Evolutionary conservation across 768 basidiomycete species (phyloP), one percentile per base, ranked within the genome.

Genomic region (Paxillus ammoniavirescens): DNA sequence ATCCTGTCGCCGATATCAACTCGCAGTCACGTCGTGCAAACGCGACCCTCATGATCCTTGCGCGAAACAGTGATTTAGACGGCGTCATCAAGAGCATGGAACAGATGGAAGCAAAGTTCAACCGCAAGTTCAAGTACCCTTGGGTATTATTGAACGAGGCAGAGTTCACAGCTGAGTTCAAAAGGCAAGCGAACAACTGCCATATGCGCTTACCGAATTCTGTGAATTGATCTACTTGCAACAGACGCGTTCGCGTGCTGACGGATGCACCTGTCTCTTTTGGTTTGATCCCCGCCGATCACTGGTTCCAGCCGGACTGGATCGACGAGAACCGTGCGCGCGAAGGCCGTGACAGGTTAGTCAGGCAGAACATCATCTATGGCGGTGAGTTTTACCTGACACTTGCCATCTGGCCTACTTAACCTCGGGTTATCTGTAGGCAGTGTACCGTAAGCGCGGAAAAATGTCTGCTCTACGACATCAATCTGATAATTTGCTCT

Each of bases 231-330:
- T 69, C 61, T 41, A 64, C 61, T 12, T 54, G 71, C n/a, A 46
- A 52, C 38, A 70, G 75, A 31, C 68, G 67, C 13, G 60, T 73
- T 13, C 50, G 61, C 35, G 68, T 72, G 8, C 47, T 81, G 45
- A 80, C 78, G 1, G 59, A 68, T 9, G 70, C 76, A 2, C 71
- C 75, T 4, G 72, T 82, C 31, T 64, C 72, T 14, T 87, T 84
- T 58, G 86, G 83, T 8, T 63, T 75, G 2, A 81, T 91, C 23
- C 80, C 84, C 15, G 67, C 65, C 21, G 77, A 82, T 3, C 77
- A 87, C 49, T 91, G 89, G 89, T 71, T 73, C 56, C 89, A 90
- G 64, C 89, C 89, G 0, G 76, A 77, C 33, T 87, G 80, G 82
- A 82, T 91, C 43, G 86, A 91, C 58, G 87, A 90, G 60, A 75